Percentiles rank a stretch among this genome's conserved stretches.
Conservation (phyloP, 768 basidiomycete species). For the Royoungia palumana region DNA sequence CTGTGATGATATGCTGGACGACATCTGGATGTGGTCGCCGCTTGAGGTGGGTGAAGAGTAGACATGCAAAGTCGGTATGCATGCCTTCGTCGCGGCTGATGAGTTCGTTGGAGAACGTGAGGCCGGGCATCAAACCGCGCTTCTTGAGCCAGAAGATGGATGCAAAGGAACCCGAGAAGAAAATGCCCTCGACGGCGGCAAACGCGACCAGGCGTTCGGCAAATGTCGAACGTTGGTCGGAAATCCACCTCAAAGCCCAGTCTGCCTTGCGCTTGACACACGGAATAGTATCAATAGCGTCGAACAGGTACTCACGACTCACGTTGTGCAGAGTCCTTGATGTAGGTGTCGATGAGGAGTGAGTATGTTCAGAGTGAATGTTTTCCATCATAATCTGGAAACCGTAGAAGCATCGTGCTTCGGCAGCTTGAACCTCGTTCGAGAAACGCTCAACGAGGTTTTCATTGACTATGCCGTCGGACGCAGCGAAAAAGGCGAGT, state of each 20-base stretch:
- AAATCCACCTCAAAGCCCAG: constrained; percentile 93
- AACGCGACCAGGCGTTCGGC: constrained; percentile 90
- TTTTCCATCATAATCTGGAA: constrained; percentile 99
- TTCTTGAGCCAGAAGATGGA: constrained; percentile 98
- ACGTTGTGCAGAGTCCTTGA: constrained; percentile 83
- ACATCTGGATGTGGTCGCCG: constrained; percentile 79
- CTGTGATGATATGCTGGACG: constrained; percentile 64
- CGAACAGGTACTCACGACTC: constrained; percentile 79
- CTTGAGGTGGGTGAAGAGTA: constrained; percentile 80
- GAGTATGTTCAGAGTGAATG: constrained; percentile 94
- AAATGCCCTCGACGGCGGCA: constrained; percentile 94
- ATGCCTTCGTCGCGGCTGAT: constrained; percentile 95
- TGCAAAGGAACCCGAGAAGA: constrained; percentile 93
- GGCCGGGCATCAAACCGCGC: constrained; percentile 91
- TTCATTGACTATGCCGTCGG: constrained; percentile 95
- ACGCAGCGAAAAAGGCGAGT: constrained; percentile 94
- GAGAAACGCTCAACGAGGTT: constrained; percentile 94
- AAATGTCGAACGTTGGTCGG: constrained; percentile 74
- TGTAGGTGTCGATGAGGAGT: constrained; percentile 91
- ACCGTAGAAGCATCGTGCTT: constrained; percentile 95
- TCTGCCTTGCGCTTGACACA: constrained; percentile 91
- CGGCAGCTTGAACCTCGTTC: constrained; percentile 85
- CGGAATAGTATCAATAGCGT: constrained; percentile 91
- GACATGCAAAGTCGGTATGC: constrained; percentile 94
- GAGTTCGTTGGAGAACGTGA: constrained; percentile 95